A percentile compares a stretch with the other conserved stretches of the same genome.
These are phyloP conservation scores for Saturnispora kantuleensis DNA, from an alignment of 805 yeast genomes.

Conservation along the genomic window DNA sequence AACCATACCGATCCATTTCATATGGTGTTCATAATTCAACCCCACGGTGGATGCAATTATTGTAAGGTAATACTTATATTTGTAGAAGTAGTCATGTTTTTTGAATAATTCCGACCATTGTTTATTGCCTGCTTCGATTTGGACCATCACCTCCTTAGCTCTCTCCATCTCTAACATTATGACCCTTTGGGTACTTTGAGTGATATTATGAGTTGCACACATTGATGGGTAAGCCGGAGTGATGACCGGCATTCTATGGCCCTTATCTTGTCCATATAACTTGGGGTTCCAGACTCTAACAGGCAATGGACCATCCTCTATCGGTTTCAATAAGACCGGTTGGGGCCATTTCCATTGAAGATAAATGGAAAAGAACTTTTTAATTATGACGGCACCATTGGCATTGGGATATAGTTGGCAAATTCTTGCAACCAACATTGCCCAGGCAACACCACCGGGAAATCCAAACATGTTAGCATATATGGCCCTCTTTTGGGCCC, in stretches of 20 bases:
- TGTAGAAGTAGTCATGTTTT: conserved; percentile 73
- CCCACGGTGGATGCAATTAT: conserved; percentile 70
- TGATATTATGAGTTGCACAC: conserved; percentile 98
- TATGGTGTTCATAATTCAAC: conserved; percentile 61
- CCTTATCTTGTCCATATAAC: conserved; percentile 78
- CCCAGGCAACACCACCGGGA: conserved; percentile 99
- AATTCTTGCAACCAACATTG: conserved; percentile 96
- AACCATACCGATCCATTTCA: conserved; percentile 87
- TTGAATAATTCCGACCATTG: conserved; percentile 68
- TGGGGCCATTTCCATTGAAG: conserved; percentile 98
- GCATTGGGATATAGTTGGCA: conserved; percentile 97
- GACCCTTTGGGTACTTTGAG: conserved; percentile 76
- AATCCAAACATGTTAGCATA: conserved; percentile 94
- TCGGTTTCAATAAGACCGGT: conserved; percentile 84
- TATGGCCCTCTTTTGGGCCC: conserved; percentile 94
- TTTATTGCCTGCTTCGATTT: conserved; percentile 51
- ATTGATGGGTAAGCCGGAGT: conserved; percentile 98
- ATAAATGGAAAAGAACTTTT: conserved; percentile 78
- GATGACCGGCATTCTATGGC: conserved; percentile 93
- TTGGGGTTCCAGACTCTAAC: conserved; percentile 97
- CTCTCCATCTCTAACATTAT: conserved; percentile 71
- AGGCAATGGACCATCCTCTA: conserved; percentile 95
- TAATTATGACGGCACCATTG: conserved; percentile 83
- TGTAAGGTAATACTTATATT: conserved; percentile 79
- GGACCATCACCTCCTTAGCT: conserved; percentile 62